These are phyloP conservation scores for Penicillium crustosum DNA, from an alignment of 2,329 filamentous ascomycete species.

Conservation along the genomic window DNA sequence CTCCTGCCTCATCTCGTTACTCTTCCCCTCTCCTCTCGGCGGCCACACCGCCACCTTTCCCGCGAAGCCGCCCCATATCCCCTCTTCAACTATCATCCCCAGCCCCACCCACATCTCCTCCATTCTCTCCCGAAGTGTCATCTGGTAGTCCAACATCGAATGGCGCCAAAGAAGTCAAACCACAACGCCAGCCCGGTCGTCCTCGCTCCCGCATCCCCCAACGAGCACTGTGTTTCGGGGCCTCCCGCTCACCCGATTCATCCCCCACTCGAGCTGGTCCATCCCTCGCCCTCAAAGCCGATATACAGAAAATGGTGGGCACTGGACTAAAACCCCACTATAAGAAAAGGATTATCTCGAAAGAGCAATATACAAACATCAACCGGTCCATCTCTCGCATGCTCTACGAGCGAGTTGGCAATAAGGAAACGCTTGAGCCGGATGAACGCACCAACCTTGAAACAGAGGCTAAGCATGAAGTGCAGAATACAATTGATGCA, in stretches of 20 bases:
- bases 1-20: constrained; percentile 41
- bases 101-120: constrained; percentile 31
- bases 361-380: constrained; percentile 88
- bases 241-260: constrained; percentile 55
- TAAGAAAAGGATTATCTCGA: constrained; percentile 73
- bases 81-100: constrained; percentile 38
- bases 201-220: constrained; percentile 29
- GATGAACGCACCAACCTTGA: constrained; percentile 70
- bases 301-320: constrained; percentile 85
- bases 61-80: constrained; percentile 36
- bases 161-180: constrained; percentile 6
- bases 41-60: constrained; percentile 40
- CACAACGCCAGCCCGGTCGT: constrained; percentile 15
- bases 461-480: constrained; percentile 73
- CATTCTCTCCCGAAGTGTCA: constrained; percentile 71
- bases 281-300: constrained; percentile 80
- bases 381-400: constrained; percentile 86
- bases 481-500: constrained; percentile 66
- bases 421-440: constrained; percentile 60
- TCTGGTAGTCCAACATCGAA: constrained; percentile 51
- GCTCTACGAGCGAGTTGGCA: constrained; percentile 70
- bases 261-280: constrained; percentile 68
- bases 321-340: constrained; percentile 79
- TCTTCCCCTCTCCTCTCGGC: constrained; percentile 43
- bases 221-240: constrained; percentile 19